A percentile compares a stretch with the other conserved stretches of the same genome.
Evolutionary conservation across 768 basidiomycete species (phyloP).

Genomic region (Punctularia strigosozonata): DNA sequence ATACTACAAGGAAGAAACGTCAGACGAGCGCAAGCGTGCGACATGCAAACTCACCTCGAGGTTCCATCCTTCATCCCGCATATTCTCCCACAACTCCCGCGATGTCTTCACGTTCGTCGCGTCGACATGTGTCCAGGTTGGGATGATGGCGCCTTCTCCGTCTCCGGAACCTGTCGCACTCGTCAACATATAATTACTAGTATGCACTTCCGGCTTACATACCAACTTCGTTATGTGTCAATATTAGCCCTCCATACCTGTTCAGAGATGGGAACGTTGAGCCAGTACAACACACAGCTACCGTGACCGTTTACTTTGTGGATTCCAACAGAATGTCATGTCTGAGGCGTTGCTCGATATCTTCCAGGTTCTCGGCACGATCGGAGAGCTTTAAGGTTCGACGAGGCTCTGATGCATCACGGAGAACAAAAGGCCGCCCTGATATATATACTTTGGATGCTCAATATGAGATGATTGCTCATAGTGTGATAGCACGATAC

Average conservation of each 20-base stretch:
- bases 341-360: slow-evolving; percentile 81
- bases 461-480: slow-evolving; percentile 1
- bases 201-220: slow-evolving; percentile 10
- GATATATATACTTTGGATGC: slow-evolving; percentile 63
- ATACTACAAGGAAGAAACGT: slow-evolving; percentile 35
- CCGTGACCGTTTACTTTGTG: slow-evolving; percentile 31
- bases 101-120: slow-evolving; percentile 74
- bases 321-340: slow-evolving; percentile 86
- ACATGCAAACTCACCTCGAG: slow-evolving; percentile 52
- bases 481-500: slow-evolving; percentile 14
- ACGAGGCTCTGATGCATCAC: slow-evolving; percentile 78
- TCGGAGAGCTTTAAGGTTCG: slow-evolving; percentile 74
- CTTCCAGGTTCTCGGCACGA: slow-evolving; percentile 91
- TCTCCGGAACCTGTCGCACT: slow-evolving; percentile 32
- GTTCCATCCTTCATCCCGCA: slow-evolving; percentile 78
- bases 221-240: slow-evolving; percentile 93
- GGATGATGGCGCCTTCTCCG: slow-evolving; percentile 73
- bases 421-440: slow-evolving; percentile 84
- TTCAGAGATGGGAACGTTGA: slow-evolving; percentile 4
- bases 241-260: slow-evolving; percentile 80
- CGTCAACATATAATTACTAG: slow-evolving; percentile 6
- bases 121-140: slow-evolving; percentile 92
- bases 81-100: slow-evolving; percentile 71
- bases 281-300: neutral
- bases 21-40: slow-evolving; percentile 4